phyloP scores from a whole-genome alignment of 371 early-diverging fungal species.

The Saksenaea oblongispora region DNA sequence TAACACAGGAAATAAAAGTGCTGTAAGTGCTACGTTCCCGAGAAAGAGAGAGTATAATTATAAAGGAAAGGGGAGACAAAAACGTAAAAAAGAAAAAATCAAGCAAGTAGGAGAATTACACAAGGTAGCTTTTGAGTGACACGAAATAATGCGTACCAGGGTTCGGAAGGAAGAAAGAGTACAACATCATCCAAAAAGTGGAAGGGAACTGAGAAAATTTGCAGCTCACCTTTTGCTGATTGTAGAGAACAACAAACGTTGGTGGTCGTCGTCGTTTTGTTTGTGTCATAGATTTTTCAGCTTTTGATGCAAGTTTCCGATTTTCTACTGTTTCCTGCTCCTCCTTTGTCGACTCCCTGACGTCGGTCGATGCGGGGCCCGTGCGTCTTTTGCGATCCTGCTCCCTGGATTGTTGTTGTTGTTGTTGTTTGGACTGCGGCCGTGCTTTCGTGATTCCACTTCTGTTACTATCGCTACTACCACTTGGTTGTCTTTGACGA shows the following conservation, averaged over 20 bases:
- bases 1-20: slow-evolving; percentile 11
- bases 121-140: not conserved
- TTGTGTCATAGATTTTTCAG: not conserved
- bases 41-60: slow-evolving; percentile 3
- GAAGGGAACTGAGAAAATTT: not conserved
- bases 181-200: not conserved
- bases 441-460: not conserved
- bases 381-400: not conserved
- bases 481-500: not conserved
- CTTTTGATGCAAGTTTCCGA: not conserved
- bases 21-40: not conserved
- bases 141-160: not conserved
- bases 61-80: slow-evolving; percentile 2
- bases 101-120: not conserved
- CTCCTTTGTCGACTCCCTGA: not conserved
- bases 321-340: not conserved
- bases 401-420: not conserved
- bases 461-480: not conserved
- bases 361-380: not conserved
- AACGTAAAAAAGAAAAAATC: too few species aligned
- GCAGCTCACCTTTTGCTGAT: not conserved
- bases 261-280: not conserved
- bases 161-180: slow-evolving; percentile 4
- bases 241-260: not conserved
- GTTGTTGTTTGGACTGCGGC: not conserved